A percentile compares a stretch with the other conserved stretches of the same genome.
Conservation (phyloP, 225 moss, liverwort and hornwort genomes). For the Asterella californica region DNA sequence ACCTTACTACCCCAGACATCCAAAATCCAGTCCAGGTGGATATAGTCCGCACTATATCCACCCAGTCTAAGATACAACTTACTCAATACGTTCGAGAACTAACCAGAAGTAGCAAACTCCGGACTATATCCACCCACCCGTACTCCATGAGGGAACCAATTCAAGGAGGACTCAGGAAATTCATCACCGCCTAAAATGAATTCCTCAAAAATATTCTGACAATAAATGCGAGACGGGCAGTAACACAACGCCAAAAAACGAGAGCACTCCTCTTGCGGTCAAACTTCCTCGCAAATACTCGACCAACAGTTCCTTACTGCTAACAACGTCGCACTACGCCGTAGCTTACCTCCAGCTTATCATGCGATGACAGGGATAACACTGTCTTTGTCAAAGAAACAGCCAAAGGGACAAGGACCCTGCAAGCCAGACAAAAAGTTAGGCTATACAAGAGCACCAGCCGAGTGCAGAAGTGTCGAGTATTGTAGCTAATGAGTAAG, state of each 20-base stretch:
- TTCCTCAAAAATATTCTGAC: neutral
- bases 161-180: too few species aligned
- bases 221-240: neutral
- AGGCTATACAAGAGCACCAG: too few species aligned
- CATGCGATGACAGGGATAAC: slow-evolving; percentile 39
- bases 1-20: too few species aligned
- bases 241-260: neutral
- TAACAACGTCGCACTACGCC: neutral
- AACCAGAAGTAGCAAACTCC: too few species aligned
- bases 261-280: neutral
- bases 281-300: neutral
- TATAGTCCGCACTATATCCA: too few species aligned
- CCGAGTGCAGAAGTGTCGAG: too few species aligned
- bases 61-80: too few species aligned
- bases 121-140: too few species aligned
- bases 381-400: slow-evolving; percentile 34
- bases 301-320: neutral
- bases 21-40: too few species aligned
- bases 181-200: too few species aligned
- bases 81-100: too few species aligned
- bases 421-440: slow-evolving; percentile 12
- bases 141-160: too few species aligned
- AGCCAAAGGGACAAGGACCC: slow-evolving; percentile 39
- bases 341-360: slow-evolving; percentile 47
- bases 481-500: neutral